Conservation (phyloP, 2,329 filamentous ascomycete genomes). For the Colletotrichum lupini region DNA sequence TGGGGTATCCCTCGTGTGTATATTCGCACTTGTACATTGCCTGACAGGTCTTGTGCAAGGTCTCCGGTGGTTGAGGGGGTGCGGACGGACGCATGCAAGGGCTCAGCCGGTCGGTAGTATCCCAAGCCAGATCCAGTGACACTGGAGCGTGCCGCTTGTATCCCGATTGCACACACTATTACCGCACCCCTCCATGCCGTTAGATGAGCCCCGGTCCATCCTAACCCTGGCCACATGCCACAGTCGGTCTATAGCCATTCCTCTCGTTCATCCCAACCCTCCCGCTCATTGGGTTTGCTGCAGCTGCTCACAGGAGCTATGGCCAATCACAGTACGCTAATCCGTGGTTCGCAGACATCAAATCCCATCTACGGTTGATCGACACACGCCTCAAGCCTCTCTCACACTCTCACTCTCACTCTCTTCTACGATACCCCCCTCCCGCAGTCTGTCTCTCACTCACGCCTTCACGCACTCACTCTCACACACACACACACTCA, state of each 20-base stretch:
- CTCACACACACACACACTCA: constrained; percentile 4
- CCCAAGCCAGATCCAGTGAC: constrained; percentile 35
- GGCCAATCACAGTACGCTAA: constrained; percentile 37
- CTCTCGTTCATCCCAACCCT: constrained; percentile 29
- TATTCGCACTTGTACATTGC: constrained; percentile 11
- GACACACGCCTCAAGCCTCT: not conserved
- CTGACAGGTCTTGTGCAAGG: constrained; percentile 33
- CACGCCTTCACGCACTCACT: not conserved
- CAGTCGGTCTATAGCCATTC: constrained; percentile 23
- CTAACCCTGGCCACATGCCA: constrained; percentile 35
- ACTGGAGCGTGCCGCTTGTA: constrained; percentile 30
- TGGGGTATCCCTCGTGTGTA: not conserved
- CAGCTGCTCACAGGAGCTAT: constrained; percentile 33
- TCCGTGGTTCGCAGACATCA: constrained; percentile 30
- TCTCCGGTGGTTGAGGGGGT: not conserved
- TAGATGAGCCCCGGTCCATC: constrained; percentile 29
- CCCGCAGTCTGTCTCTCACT: not conserved
- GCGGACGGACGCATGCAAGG: constrained; percentile 36
- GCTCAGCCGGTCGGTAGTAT: constrained; percentile 35
- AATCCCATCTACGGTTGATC: not conserved
- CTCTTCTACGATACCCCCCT: not conserved
- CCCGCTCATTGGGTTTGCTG: constrained; percentile 32
- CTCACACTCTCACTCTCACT: too few relatives aligned
- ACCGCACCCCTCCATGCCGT: constrained; percentile 34
- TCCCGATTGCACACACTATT: constrained; percentile 35